phyloP scores from a whole-genome alignment of 1,139 yeast species.

The Casaregolazyma suthepensis region DNA sequence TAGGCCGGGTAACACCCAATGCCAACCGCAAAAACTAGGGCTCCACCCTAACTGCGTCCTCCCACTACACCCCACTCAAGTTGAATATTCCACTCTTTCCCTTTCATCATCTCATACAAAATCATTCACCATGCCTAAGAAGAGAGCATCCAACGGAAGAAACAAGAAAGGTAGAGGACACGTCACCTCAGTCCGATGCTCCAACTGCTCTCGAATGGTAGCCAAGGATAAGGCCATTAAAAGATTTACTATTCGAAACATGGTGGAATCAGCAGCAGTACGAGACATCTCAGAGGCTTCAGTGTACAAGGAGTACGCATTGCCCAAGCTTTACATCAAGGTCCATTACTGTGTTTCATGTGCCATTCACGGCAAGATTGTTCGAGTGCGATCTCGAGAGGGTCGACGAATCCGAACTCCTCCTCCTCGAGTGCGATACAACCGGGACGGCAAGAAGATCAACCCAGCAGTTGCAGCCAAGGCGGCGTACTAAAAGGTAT shows the following conservation, averaged over 20 bases:
- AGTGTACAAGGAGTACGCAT: conserved; percentile 97
- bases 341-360: conserved; percentile 99
- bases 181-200: conserved; percentile 99
- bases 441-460: conserved; percentile 86
- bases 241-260: conserved; percentile 99
- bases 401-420: conserved; percentile 99
- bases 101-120: conserved; percentile 5
- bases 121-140: conserved; percentile 78
- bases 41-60: conserved; percentile 5
- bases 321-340: conserved; percentile 99
- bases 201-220: conserved; percentile 99
- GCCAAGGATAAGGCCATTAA: conserved; percentile 99
- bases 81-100: conserved; percentile 2
- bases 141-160: conserved; percentile 99
- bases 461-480: conserved; percentile 98
- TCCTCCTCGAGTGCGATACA: conserved; percentile 98
- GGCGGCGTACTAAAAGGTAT: conserved; percentile 36
- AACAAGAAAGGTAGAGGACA: conserved; percentile 99
- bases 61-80: not conserved
- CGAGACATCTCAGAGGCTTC: conserved; percentile 99
- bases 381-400: conserved; percentile 98
- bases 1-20: not conserved
- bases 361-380: conserved; percentile 99
- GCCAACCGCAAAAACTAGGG: conserved; percentile 1
- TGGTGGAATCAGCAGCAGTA: conserved; percentile 99